Conservation (phyloP, 2,329 filamentous ascomycete species). For the Salinomyces thailandicus region DNA sequence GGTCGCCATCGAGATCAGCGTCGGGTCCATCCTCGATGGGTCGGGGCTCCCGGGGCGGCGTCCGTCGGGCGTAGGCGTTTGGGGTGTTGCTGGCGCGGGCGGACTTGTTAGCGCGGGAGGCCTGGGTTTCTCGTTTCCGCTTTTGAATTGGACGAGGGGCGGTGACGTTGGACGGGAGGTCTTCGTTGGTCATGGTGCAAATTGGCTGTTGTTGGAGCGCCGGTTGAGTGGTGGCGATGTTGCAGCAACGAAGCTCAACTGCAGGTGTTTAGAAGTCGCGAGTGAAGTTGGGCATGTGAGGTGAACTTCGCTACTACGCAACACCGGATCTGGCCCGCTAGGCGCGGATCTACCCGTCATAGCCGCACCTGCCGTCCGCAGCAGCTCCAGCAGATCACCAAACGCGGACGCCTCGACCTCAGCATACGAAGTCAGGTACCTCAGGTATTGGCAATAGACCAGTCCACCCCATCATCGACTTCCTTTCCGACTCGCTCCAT, state of each 20-base stretch:
- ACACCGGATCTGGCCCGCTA: too few relatives aligned
- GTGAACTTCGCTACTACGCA: too few relatives aligned
- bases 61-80: constrained; percentile 23
- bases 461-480: background rate
- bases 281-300: too few relatives aligned
- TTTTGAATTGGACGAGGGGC: constrained; percentile 12
- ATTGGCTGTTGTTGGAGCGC: too few relatives aligned
- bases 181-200: constrained; percentile 1
- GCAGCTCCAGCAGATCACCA: background rate
- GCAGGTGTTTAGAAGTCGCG: too few relatives aligned
- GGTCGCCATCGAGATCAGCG: constrained; percentile 16
- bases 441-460: too few relatives aligned
- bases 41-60: constrained; percentile 19
- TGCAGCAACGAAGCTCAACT: too few relatives aligned
- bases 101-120: constrained; percentile 16
- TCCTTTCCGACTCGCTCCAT: background rate
- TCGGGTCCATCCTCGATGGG: constrained; percentile 8
- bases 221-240: too few relatives aligned
- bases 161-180: constrained; percentile 13
- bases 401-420: background rate
- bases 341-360: too few relatives aligned
- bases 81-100: constrained; percentile 19
- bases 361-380: background rate
- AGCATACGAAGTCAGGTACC: too few relatives aligned
- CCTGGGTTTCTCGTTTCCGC: constrained; percentile 22